These are phyloP conservation scores for Pleurotus platypus DNA, from an alignment of 768 basidiomycete genomes.

Conservation along the genomic window DNA sequence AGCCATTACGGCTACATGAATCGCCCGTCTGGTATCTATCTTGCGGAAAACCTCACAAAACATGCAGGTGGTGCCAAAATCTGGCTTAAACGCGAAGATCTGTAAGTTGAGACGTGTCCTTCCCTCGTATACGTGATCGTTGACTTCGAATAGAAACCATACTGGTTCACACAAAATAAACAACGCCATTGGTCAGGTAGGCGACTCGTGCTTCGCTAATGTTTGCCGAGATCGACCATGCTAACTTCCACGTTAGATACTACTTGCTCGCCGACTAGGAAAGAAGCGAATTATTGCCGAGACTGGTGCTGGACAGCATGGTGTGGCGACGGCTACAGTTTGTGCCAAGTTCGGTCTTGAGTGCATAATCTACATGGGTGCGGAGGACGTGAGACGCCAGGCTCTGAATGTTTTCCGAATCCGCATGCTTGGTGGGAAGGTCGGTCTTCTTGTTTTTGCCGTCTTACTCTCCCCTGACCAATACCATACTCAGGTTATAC, in stretches of 20 bases:
- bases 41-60: conserved; percentile 87
- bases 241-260: conserved; percentile 51
- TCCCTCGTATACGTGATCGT: background rate
- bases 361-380: conserved; percentile 97
- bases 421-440: conserved; percentile 93
- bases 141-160: conserved; percentile 58
- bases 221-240: background rate
- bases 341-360: conserved; percentile 96
- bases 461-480: background rate
- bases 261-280: conserved; percentile 90
- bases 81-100: conserved; percentile 95
- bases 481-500: conserved; percentile 63
- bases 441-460: conserved; percentile 19
- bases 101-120: conserved; percentile 42
- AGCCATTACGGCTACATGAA: conserved; percentile 92
- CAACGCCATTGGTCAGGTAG: conserved; percentile 93
- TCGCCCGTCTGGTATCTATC: conserved; percentile 86
- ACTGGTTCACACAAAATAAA: conserved; percentile 99
- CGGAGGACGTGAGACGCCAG: conserved; percentile 94
- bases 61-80: conserved; percentile 91
- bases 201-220: conserved; percentile 11
- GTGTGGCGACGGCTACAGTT: conserved; percentile 97
- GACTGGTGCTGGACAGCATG: conserved; percentile 98
- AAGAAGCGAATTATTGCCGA: conserved; percentile 98
- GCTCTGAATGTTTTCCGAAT: conserved; percentile 98